A percentile compares a stretch with the other conserved stretches of the same genome.
Conservation (phyloP, 179 eudicot genomes). For the Actinidia chinensis region DNA sequence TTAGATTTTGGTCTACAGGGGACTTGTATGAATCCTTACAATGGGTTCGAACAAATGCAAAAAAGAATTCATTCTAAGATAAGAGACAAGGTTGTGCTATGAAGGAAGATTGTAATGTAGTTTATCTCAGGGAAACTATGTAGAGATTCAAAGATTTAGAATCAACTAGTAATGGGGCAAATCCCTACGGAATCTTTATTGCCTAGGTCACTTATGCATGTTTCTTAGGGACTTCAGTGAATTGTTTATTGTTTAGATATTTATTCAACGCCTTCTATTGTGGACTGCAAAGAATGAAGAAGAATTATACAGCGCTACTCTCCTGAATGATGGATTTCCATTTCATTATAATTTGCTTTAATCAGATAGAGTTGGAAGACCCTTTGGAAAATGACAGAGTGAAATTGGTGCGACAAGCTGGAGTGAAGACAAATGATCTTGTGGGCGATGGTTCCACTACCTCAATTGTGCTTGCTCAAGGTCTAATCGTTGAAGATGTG, state of each 20-base stretch:
- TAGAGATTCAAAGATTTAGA: not conserved
- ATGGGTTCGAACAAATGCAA: not conserved
- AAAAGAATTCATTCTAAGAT: not conserved
- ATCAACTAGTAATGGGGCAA: too few species aligned
- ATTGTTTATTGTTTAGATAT: too few species aligned
- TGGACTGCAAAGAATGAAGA: too few species aligned
- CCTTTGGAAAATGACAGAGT: constrained; percentile 66
- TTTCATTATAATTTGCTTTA: not conserved
- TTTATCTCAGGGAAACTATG: not conserved
- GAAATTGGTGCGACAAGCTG: constrained; percentile 67
- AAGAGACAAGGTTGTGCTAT: not conserved
- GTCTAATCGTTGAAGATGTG: constrained; percentile 58
- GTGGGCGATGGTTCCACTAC: constrained; percentile 78
- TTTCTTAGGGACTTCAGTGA: not conserved
- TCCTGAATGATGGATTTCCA: too few species aligned
- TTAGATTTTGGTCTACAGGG: too few species aligned
- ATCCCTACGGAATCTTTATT: not conserved
- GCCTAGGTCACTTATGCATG: not conserved
- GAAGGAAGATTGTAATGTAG: not conserved
- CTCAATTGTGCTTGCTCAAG: constrained; percentile 64
- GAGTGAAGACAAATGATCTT: constrained; percentile 65
- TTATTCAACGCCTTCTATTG: too few species aligned
- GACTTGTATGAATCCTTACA: too few species aligned
- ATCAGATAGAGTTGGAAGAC: constrained; percentile 64
- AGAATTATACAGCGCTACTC: too few species aligned